These are phyloP conservation scores for Calonectria hawksworthii DNA, from an alignment of 2,329 filamentous ascomycete species.

Conservation along the genomic window DNA sequence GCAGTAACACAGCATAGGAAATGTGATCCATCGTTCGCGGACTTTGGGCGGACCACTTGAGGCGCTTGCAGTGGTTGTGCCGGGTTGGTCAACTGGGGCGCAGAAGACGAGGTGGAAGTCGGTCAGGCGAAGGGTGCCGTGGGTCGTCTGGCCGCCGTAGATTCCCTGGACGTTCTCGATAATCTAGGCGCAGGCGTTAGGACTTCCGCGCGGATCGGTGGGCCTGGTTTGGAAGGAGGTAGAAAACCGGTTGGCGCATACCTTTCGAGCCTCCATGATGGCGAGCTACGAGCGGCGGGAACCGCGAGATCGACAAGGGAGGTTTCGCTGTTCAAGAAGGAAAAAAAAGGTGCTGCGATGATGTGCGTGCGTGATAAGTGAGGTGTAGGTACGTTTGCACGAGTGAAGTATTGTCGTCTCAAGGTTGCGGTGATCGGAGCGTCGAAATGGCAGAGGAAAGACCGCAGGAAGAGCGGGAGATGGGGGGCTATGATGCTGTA, in stretches of 20 bases:
- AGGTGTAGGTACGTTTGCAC: not conserved
- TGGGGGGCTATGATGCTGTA: slow-evolving; percentile 31
- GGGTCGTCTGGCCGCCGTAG: slow-evolving; percentile 69
- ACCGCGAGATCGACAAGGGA: slow-evolving; percentile 4
- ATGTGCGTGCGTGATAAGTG: not conserved
- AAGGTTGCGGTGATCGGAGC: slow-evolving; percentile 31
- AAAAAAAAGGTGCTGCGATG: not conserved
- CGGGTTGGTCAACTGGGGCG: slow-evolving; percentile 54
- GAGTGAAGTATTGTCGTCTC: slow-evolving; percentile 7
- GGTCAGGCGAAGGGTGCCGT: slow-evolving; percentile 71
- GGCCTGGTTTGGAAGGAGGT: not conserved
- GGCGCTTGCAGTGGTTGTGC: slow-evolving; percentile 35
- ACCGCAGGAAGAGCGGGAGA: slow-evolving; percentile 25
- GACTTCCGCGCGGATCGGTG: not conserved
- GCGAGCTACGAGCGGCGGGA: slow-evolving; percentile 12
- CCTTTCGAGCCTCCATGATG: slow-evolving; percentile 60
- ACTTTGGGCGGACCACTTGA: slow-evolving; percentile 48
- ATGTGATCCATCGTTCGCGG: slow-evolving; percentile 92
- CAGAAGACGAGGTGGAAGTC: slow-evolving; percentile 73
- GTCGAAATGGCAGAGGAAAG: slow-evolving; percentile 26
- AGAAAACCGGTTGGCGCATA: slow-evolving; percentile 38
- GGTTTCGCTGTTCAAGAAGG: not conserved
- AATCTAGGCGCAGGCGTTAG: slow-evolving; percentile 52
- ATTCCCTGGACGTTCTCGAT: slow-evolving; percentile 73
- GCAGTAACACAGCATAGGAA: slow-evolving; percentile 89